phyloP scores from a whole-genome alignment of 441 rosid genomes.

The Erodium texanum region DNA sequence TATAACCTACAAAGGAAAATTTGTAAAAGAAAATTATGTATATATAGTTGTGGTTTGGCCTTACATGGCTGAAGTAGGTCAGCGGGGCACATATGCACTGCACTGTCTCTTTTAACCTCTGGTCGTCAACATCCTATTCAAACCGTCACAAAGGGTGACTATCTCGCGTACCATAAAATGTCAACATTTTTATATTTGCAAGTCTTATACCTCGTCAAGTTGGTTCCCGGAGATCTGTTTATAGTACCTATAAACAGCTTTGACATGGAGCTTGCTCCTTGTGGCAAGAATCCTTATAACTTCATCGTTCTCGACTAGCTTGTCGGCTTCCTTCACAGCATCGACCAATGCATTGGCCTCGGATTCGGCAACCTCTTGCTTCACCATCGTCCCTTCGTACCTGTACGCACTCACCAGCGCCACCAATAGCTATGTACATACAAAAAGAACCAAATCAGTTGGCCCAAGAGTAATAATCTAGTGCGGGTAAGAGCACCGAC shows the following conservation, averaged over 20 bases:
- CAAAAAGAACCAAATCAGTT: not conserved
- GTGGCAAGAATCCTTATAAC: conserved; percentile 12
- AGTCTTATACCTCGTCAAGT: conserved; percentile 14
- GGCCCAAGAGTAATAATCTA: no score
- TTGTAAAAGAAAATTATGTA: no score
- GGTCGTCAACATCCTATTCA: conserved; percentile 14
- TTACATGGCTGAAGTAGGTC: conserved; percentile 19
- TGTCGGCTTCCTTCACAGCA: no score
- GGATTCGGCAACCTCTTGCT: conserved; percentile 42
- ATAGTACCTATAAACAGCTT: conserved; percentile 2
- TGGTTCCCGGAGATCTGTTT: conserved; percentile 1
- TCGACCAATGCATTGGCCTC: conserved; percentile 30
- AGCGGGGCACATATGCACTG: conserved; percentile 19
- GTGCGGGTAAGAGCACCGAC: conserved; percentile 19
- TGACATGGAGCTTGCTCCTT: conserved; percentile 16
- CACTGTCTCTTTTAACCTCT: conserved; percentile 15
- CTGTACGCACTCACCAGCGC: conserved; percentile 85
- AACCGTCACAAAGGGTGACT: no score
- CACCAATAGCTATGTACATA: conserved; percentile 64
- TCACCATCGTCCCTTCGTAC: conserved; percentile 58
- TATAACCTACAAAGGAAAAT: conserved; percentile 11
- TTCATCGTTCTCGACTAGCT: conserved; percentile 13
- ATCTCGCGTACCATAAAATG: no score
- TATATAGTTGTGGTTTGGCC: not conserved
- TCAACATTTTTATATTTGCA: not conserved